phyloP scores from a whole-genome alignment of 2,329 filamentous ascomycete genomes.

The Emmonsia crescens region DNA sequence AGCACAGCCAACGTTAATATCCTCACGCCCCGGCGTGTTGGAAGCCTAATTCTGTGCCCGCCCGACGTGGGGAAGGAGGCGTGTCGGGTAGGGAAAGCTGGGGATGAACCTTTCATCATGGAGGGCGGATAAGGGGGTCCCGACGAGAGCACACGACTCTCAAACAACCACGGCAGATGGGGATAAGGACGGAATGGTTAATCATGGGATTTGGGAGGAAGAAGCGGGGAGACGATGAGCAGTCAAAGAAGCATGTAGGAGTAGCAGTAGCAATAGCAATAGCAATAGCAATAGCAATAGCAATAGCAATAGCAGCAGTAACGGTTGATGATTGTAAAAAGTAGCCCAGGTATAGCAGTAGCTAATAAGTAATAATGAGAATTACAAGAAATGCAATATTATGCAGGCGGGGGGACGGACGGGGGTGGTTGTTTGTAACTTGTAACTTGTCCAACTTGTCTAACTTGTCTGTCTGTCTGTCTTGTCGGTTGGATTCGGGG shows the following conservation, averaged over 20 bases:
- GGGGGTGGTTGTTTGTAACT: no score
- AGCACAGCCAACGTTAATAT: conserved; percentile 55
- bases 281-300: no score
- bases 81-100: background rate
- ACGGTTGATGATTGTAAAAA: no score
- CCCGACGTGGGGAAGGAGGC: background rate
- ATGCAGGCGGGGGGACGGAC: no score
- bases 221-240: background rate
- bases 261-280: background rate
- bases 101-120: background rate
- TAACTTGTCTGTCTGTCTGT: no score
- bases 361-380: no score
- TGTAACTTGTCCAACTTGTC: no score
- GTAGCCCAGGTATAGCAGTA: no score
- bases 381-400: no score
- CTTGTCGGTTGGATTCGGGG: no score
- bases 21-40: conserved; percentile 54
- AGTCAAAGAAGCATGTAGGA: background rate
- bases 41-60: conserved; percentile 45
- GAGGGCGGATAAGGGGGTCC: background rate
- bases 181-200: background rate
- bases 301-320: no score
- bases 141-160: background rate
- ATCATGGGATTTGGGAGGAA: background rate
- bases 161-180: background rate